These are phyloP conservation scores for Crotalaria pallida DNA, from an alignment of 306 rosid genomes.

Conservation along the genomic window DNA sequence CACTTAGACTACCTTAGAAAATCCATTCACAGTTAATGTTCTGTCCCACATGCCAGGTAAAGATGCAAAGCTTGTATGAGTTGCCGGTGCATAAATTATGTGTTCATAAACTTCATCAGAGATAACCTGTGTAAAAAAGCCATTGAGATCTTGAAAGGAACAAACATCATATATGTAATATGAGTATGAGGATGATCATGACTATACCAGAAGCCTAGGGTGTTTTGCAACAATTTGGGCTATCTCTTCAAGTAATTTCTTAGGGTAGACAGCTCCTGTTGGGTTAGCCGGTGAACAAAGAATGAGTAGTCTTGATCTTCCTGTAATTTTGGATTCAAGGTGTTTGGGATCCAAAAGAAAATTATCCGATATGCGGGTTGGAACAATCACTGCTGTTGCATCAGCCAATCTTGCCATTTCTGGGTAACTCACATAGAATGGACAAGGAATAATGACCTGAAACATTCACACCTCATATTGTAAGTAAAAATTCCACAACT, in stretches of 20 bases:
- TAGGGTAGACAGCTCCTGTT: constrained; percentile 91
- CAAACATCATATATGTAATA: background rate
- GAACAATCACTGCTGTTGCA: constrained; percentile 87
- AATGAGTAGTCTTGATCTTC: constrained; percentile 73
- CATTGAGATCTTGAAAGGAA: constrained; percentile 16
- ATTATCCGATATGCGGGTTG: constrained; percentile 52
- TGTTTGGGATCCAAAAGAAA: constrained; percentile 77
- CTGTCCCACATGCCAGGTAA: constrained; percentile 97
- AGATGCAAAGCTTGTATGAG: constrained; percentile 93
- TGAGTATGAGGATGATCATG: too few species aligned
- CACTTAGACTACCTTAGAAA: constrained; percentile 75
- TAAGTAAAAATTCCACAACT: background rate
- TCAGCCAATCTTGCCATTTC: constrained; percentile 95
- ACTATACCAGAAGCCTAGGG: constrained; percentile 91
- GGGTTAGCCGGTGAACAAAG: constrained; percentile 97
- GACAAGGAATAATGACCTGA: constrained; percentile 95
- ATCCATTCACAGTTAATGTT: constrained; percentile 87
- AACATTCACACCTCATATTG: background rate
- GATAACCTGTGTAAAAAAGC: constrained; percentile 54
- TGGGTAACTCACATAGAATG: constrained; percentile 95
- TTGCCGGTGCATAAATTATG: constrained; percentile 91
- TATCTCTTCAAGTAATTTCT: constrained; percentile 71
- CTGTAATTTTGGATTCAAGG: constrained; percentile 68
- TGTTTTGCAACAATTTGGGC: constrained; percentile 80
- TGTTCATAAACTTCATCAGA: constrained; percentile 91